A percentile compares a stretch with the other conserved stretches of the same genome.
Conservation (phyloP, 495 filamentous ascomycete genomes). For the Xylaria bambusicola region DNA sequence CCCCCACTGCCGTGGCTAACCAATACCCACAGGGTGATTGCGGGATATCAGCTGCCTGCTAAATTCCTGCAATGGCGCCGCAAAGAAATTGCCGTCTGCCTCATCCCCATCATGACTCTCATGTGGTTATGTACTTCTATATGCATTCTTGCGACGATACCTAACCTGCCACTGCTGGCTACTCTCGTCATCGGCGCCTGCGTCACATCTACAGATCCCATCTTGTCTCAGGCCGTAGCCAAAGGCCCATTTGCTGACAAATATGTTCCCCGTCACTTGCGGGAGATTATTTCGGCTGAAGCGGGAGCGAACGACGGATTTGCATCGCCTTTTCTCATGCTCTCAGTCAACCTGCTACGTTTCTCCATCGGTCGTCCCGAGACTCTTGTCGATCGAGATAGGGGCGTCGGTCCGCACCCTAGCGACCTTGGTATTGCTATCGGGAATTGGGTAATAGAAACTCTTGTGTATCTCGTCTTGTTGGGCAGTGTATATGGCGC, state of each 20-base stretch:
- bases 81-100: slow-evolving; percentile 69
- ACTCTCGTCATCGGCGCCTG: slow-evolving; percentile 62
- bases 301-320: slow-evolving; percentile 64
- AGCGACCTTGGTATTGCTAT: slow-evolving; percentile 67
- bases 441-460: slow-evolving; percentile 78
- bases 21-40: slow-evolving; percentile 55
- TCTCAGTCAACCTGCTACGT: slow-evolving; percentile 56
- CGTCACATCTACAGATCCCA: slow-evolving; percentile 63
- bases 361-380: slow-evolving; percentile 47
- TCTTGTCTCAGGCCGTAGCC: slow-evolving; percentile 62
- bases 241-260: slow-evolving; percentile 65
- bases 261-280: slow-evolving; percentile 56
- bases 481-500: slow-evolving; percentile 73
- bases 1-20: slow-evolving; percentile 37
- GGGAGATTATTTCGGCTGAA: slow-evolving; percentile 65
- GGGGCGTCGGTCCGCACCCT: slow-evolving; percentile 47
- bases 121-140: slow-evolving; percentile 84
- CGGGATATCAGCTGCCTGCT: slow-evolving; percentile 82
- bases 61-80: slow-evolving; percentile 76
- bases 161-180: slow-evolving; percentile 46
- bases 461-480: slow-evolving; percentile 75
- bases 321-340: slow-evolving; percentile 60
- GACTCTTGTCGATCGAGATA: slow-evolving; percentile 53
- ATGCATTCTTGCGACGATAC: slow-evolving; percentile 73
- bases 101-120: slow-evolving; percentile 81